Conservation (phyloP, 73 alveolate species). For the Vitrella brassicaformis region DNA sequence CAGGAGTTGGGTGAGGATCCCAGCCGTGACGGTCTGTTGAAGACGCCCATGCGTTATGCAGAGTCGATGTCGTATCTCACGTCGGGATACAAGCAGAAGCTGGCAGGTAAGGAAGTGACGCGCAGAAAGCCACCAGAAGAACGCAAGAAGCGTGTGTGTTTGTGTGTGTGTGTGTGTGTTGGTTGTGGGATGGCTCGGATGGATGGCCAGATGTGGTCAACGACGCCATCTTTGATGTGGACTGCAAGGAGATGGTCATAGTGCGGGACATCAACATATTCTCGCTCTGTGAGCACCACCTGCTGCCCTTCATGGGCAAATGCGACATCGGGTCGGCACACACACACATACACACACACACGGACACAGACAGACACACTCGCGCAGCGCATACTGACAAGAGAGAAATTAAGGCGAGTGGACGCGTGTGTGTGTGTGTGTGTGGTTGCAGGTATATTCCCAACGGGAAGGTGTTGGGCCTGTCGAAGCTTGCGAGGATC, state of each 20-base stretch:
- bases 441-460: constrained; percentile 14
- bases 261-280: not conserved
- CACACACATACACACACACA: no score
- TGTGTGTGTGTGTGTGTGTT: no score
- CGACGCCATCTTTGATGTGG: not conserved
- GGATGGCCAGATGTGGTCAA: not conserved
- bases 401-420: not conserved
- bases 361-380: no score
- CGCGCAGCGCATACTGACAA: no score
- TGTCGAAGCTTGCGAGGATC: constrained; percentile 14
- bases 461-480: constrained; percentile 13
- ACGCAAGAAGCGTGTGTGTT: no score
- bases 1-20: not conserved
- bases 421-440: not conserved
- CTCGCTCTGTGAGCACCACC: constrained; percentile 32
- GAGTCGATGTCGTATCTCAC: not conserved
- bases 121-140: no score
- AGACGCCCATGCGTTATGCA: not conserved
- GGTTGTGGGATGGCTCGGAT: no score
- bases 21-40: not conserved
- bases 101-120: not conserved
- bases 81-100: not conserved
- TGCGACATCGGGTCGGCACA: constrained; percentile 5
- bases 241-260: not conserved
- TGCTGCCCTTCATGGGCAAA: constrained; percentile 17